Evolutionary conservation across 2,329 filamentous ascomycete genomes (phyloP), one percentile per base, ranked within the genome.

Genomic region (Penicillium sp.): DNA sequence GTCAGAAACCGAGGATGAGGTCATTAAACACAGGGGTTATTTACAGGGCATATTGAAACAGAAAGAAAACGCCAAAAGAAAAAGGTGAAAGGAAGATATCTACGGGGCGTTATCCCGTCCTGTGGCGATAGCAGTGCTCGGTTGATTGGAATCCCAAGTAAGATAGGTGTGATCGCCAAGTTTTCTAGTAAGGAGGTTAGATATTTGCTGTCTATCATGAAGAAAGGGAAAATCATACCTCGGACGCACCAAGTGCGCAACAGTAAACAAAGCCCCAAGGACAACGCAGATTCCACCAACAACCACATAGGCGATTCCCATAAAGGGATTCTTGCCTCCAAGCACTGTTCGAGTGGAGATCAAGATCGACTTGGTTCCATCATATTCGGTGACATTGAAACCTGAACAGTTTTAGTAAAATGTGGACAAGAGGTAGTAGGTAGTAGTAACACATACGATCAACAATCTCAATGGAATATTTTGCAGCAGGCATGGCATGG

Each of bases 161-260:
- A 99, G 83, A 73, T 99, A 97, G 9, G 92, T 97, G 75, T 97
- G 94, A 74, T 99, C 94, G 59, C 94, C 94, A 40, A 99, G 84
- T 89, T 97, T 99, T 69, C 94, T 93, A 64, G 10, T 29, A 49
- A 61, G n/a, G 20, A 50, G 26, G 29, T 62, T 50, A 54, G 56
- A 11, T 9, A 14, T 22, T 34, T 11, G 29, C 13, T 11, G 14
- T 22, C 32, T 22, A 18, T n/a, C n/a, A 45, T 14, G 16, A 44
- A 22, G 4, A 26, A 20, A 40, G 20, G 7, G 7, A 22, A 34
- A 10, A n/a, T 53, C 84, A 69, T 79, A 91, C 90, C 90, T 88
- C 60, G 94, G 94, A 72, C 89, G 92, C 75, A 99, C 86, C 61
- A 97, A 81, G 77, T 97, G 92, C 0, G 91, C 92, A 59, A 91